Percentiles rank a stretch among this genome's conserved stretches.
Conservation (phyloP, 352 stramenopile genomes). For the Phytopythium aichiense region DNA sequence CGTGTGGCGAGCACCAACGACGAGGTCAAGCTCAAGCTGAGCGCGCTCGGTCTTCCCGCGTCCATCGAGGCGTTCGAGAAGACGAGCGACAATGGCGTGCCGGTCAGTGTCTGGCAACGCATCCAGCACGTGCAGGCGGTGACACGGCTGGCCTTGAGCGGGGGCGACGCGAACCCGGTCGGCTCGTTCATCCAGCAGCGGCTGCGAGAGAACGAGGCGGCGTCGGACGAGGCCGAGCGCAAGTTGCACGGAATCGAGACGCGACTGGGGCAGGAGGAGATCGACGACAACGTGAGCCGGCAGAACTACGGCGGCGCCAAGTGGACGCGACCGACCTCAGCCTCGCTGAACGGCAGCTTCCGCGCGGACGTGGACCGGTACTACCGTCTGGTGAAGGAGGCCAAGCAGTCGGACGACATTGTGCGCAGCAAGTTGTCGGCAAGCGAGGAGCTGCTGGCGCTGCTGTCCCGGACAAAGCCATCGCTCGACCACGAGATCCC, state of each 20-base stretch:
- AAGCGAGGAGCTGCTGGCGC: slow-evolving; percentile 30
- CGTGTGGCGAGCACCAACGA: slow-evolving; percentile 46
- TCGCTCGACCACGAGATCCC: slow-evolving; percentile 58
- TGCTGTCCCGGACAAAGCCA: slow-evolving; percentile 44
- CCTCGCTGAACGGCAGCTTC: slow-evolving; percentile 52
- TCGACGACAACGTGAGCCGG: slow-evolving; percentile 62
- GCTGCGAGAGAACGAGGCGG: slow-evolving; percentile 46
- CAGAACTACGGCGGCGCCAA: slow-evolving; percentile 57
- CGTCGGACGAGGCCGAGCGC: slow-evolving; percentile 54
- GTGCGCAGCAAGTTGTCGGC: slow-evolving; percentile 43
- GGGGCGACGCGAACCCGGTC: slow-evolving; percentile 19
- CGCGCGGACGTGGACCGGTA: slow-evolving; percentile 66
- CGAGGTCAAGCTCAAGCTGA: slow-evolving; percentile 41
- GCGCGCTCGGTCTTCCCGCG: slow-evolving; percentile 57
- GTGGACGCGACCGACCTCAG: slow-evolving; percentile 56
- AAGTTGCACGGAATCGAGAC: slow-evolving; percentile 51
- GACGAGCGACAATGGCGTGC: slow-evolving; percentile 54
- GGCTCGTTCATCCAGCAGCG: slow-evolving; percentile 37
- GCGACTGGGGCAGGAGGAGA: slow-evolving; percentile 48
- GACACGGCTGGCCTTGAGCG: slow-evolving; percentile 13
- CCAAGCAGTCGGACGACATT: slow-evolving; percentile 61
- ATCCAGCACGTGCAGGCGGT: slow-evolving; percentile 44
- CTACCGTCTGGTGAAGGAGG: slow-evolving; percentile 67
- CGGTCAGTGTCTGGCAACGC: slow-evolving; percentile 45
- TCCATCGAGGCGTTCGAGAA: slow-evolving; percentile 79